These are phyloP conservation scores for Hyparrhenia diplandra DNA, from an alignment of 176 grass and related monocot genomes.

Conservation along the genomic window DNA sequence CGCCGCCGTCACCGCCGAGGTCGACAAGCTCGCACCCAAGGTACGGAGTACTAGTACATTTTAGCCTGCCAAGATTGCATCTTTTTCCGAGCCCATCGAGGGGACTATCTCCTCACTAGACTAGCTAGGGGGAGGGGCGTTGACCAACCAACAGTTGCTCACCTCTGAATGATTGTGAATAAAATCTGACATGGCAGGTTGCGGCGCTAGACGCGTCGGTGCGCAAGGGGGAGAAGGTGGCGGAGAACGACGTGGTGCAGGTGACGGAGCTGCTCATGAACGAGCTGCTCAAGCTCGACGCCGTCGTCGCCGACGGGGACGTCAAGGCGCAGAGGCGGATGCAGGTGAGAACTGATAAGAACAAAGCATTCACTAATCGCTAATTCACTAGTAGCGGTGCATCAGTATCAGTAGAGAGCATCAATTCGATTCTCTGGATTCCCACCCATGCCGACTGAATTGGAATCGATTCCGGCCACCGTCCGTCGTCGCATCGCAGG, in stretches of 20 bases:
- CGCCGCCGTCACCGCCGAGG: slow-evolving; percentile 67
- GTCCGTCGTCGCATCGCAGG: slow-evolving; percentile 50
- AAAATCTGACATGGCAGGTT: slow-evolving; percentile 41
- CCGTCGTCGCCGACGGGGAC: slow-evolving; percentile 68
- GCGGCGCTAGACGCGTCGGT: slow-evolving; percentile 74
- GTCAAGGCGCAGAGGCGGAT: slow-evolving; percentile 66
- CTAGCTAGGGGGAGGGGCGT: neutral
- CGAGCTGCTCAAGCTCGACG: slow-evolving; percentile 87
- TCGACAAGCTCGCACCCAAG: slow-evolving; percentile 87
- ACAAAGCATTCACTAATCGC: neutral
- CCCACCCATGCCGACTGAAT: neutral
- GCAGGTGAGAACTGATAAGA: slow-evolving; percentile 47
- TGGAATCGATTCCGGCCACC: neutral
- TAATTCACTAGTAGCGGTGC: too few species aligned
- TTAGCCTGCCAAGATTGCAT: neutral
- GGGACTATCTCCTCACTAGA: too few species aligned
- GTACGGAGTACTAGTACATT: too few species aligned
- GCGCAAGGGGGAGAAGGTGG: slow-evolving; percentile 74
- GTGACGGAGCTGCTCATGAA: slow-evolving; percentile 93
- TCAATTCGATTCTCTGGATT: neutral
- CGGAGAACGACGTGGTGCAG: slow-evolving; percentile 67
- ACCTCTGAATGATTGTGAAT: neutral
- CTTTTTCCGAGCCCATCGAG: slow-evolving; percentile 18
- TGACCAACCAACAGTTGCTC: slow-evolving; percentile 1
- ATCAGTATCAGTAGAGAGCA: neutral